phyloP scores from a whole-genome alignment of 2,329 filamentous ascomycete species.

The Chaetomiaceae sp. region DNA sequence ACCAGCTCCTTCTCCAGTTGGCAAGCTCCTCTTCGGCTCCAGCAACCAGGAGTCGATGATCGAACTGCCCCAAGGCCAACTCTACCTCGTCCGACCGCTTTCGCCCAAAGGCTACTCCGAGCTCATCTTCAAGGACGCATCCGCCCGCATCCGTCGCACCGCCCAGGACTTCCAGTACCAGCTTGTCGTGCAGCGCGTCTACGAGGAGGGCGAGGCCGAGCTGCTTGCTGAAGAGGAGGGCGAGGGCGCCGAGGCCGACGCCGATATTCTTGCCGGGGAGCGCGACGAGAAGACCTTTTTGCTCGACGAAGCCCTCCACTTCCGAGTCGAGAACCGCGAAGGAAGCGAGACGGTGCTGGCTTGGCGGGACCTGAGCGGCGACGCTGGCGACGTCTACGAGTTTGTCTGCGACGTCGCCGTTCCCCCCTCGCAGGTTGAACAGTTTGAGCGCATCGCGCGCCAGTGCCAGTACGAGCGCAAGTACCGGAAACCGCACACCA shows the following conservation, averaged over 20 bases:
- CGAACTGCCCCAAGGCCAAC: slow-evolving; percentile 90
- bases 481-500: slow-evolving; percentile 73
- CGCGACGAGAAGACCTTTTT: slow-evolving; percentile 97
- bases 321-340: slow-evolving; percentile 77
- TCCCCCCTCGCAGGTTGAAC: slow-evolving; percentile 64
- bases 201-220: slow-evolving; percentile 96
- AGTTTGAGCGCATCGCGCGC: slow-evolving; percentile 76
- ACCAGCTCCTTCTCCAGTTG: slow-evolving; percentile 50
- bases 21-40: slow-evolving; percentile 87
- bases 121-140: slow-evolving; percentile 97
- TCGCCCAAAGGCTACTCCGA: slow-evolving; percentile 98
- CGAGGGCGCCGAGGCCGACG: slow-evolving; percentile 72
- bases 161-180: slow-evolving; percentile 97
- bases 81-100: slow-evolving; percentile 91
- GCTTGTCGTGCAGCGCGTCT: slow-evolving; percentile 90
- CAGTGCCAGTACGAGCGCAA: slow-evolving; percentile 99
- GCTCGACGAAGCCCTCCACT: slow-evolving; percentile 85
- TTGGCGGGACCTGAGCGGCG: slow-evolving; percentile 92
- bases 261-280: slow-evolving; percentile 69
- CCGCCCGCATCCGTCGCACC: slow-evolving; percentile 85
- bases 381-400: slow-evolving; percentile 92
- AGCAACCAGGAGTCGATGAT: slow-evolving; percentile 87
- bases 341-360: slow-evolving; percentile 82
- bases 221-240: slow-evolving; percentile 83
- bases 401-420: slow-evolving; percentile 85